A percentile compares a stretch with the other conserved stretches of the same genome.
phyloP scores from a whole-genome alignment of 176 grass and related monocot genomes.

The Musa schizocarpa region DNA sequence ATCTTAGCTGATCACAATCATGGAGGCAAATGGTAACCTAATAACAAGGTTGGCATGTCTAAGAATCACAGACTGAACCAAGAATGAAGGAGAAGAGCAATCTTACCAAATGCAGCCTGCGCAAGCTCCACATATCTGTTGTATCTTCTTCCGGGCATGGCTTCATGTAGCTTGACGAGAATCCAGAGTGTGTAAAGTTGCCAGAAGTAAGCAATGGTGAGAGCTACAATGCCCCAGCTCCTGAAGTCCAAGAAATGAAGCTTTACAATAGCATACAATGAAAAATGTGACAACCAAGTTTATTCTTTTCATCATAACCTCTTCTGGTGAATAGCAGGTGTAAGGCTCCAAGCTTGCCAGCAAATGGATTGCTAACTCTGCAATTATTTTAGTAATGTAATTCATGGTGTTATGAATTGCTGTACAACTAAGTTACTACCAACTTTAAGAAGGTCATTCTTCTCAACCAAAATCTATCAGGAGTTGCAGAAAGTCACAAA shows the following conservation, averaged over 20 bases:
- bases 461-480: not conserved
- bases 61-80: not conserved
- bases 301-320: not conserved
- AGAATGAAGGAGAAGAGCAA: slow-evolving; percentile 12
- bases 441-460: not conserved
- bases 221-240: slow-evolving; percentile 95
- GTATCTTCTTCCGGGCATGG: slow-evolving; percentile 85
- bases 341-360: not conserved
- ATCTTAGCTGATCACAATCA: not conserved
- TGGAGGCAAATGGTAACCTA: not conserved
- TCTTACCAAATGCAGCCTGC: slow-evolving; percentile 93
- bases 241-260: slow-evolving; percentile 35
- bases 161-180: slow-evolving; percentile 95
- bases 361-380: not conserved
- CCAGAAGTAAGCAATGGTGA: slow-evolving; percentile 88
- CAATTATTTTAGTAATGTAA: not conserved
- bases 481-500: too few species aligned
- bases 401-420: not conserved
- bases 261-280: not conserved
- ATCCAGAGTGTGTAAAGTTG: slow-evolving; percentile 95
- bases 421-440: not conserved
- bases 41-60: not conserved
- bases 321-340: not conserved
- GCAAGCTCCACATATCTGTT: slow-evolving; percentile 97
- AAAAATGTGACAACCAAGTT: not conserved